Conservation (phyloP, 345 rosid species). For the Gossypium stocksii region DNA sequence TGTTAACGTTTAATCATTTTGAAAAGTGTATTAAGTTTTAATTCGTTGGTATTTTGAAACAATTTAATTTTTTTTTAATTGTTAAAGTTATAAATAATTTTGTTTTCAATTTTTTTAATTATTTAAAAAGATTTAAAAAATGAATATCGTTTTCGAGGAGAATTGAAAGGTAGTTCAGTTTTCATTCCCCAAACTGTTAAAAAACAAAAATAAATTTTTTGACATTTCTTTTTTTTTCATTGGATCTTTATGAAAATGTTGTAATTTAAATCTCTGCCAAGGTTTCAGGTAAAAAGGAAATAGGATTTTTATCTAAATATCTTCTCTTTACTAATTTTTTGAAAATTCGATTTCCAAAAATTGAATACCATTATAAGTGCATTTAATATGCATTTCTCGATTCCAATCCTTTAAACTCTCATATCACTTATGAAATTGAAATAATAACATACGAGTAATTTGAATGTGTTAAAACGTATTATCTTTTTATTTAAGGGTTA, state of each 20-base stretch:
- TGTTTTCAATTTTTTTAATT: too few species aligned
- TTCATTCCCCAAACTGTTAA: too few species aligned
- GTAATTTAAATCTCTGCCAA: not conserved
- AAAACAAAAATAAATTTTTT: not conserved
- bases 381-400: not conserved
- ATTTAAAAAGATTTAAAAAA: too few species aligned
- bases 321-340: not conserved
- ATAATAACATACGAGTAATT: too few species aligned
- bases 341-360: not conserved
- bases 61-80: too few species aligned
- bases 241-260: not conserved
- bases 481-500: accelerated
- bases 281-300: not conserved
- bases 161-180: too few species aligned
- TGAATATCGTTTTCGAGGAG: too few species aligned
- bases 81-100: too few species aligned
- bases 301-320: not conserved
- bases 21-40: too few species aligned
- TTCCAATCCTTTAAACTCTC: not conserved
- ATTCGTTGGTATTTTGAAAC: too few species aligned
- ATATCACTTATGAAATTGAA: not conserved
- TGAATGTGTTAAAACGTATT: accelerated
- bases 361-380: too few species aligned
- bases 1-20: too few species aligned
- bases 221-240: not conserved